Conservation (phyloP, 306 rosid species). For the Benincasa hispida region DNA sequence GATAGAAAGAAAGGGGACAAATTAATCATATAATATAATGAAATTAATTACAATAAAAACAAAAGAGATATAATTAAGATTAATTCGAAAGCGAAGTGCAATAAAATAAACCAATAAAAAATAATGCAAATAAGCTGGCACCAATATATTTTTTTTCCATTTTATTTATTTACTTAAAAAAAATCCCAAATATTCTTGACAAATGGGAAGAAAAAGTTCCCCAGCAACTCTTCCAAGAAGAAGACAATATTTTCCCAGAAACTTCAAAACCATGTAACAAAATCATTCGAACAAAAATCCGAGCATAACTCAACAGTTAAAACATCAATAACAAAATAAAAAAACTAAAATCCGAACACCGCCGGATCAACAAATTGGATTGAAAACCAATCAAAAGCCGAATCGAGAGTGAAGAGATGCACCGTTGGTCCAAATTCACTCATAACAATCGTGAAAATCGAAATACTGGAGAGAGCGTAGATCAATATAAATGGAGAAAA, state of each 20-base stretch:
- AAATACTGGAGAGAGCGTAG: not conserved
- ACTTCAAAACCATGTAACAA: not conserved
- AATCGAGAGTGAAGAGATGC: not conserved
- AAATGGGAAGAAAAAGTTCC: not conserved
- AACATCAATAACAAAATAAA: not conserved
- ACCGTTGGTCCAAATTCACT: not conserved
- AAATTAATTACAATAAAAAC: not conserved
- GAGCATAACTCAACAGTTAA: not conserved
- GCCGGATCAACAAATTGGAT: not conserved
- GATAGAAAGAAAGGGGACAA: not conserved
- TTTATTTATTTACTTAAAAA: not conserved
- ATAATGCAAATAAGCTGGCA: slow-evolving; percentile 1
- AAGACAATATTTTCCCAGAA: not conserved
- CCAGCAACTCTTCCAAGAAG: not conserved
- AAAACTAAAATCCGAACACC: too few species aligned
- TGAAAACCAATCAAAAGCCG: too few species aligned
- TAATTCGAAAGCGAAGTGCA: not conserved
- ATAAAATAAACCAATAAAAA: not conserved
- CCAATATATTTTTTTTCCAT: not conserved
- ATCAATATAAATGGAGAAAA: not conserved
- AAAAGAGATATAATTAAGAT: not conserved
- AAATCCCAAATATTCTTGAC: not conserved
- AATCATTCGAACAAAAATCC: not conserved
- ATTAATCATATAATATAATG: not conserved
- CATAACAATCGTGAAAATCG: not conserved